Conservation (phyloP, 1,139 yeast genomes). For the Petasospora rhodanensis region DNA sequence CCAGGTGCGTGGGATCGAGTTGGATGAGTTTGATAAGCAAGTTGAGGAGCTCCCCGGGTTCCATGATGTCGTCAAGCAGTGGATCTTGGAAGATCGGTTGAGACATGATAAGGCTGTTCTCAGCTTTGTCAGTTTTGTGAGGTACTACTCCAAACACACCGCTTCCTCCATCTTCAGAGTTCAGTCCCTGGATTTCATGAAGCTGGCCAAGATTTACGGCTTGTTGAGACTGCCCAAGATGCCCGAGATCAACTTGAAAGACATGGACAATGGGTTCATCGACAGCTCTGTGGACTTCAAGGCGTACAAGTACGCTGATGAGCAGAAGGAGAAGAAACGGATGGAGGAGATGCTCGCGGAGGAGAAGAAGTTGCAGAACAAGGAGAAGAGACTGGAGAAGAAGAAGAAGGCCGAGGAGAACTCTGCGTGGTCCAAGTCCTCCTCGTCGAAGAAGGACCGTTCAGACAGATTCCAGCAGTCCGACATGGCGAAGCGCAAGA, state of each 20-base stretch:
- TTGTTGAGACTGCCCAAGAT: conserved; percentile 81
- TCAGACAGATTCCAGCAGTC: conserved; percentile 48
- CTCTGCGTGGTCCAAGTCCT: conserved; percentile 16
- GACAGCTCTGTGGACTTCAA: conserved; percentile 57
- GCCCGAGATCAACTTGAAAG: conserved; percentile 75
- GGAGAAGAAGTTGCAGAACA: conserved; percentile 45
- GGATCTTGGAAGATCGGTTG: conserved; percentile 68
- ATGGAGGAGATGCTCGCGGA: conserved; percentile 43
- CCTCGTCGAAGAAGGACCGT: conserved; percentile 7
- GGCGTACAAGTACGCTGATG: conserved; percentile 57
- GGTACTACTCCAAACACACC: conserved; percentile 85
- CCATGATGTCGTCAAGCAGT: conserved; percentile 39
- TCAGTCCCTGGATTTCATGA: conserved; percentile 64
- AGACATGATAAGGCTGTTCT: conserved; percentile 76
- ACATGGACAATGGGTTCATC: conserved; percentile 67
- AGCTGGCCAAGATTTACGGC: conserved; percentile 74
- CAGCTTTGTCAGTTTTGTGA: conserved; percentile 78
- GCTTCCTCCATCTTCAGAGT: conserved; percentile 86
- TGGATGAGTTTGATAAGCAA: conserved; percentile 36
- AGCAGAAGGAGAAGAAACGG: conserved; percentile 59
- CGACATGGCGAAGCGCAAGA: conserved; percentile 30
- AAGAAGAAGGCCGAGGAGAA: conserved; percentile 49
- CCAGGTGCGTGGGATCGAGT: conserved; percentile 61
- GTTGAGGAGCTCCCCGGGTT: conserved; percentile 22
- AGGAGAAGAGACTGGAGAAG: conserved; percentile 59